Base-by-base conservation (phyloP, 768 basidiomycete species). In the Aureoboletus auriporus region DNA sequence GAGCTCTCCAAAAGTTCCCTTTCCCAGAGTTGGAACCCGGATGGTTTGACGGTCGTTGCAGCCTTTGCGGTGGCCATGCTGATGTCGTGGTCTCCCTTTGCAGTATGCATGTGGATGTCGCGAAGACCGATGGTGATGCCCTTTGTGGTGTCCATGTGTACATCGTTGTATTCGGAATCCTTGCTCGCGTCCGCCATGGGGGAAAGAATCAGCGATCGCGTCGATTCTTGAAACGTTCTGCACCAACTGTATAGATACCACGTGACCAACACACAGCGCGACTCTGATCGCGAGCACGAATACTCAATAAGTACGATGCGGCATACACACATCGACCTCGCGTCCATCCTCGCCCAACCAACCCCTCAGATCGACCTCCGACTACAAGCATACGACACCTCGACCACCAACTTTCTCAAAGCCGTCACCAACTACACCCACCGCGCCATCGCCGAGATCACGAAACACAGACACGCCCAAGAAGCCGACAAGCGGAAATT, bases 141-240 rank as follows among this genome's bases (percentile, higher is more conserved):
- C 63, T 82, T 89, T 27, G 87, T 80, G 1, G 91, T 89, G 54
- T 82, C 80, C 90, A 92, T 91, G 61, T 83, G 83, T 6, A 88
- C 71, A 62, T 91, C 87, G 46, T 66, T 72, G 56, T 70, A 68
- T 40, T 64, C 61, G 14, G 47, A 51, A 14, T 7, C 27, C 17
- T 54, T 55, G 16, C 31, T 41, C 16, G 37, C n/a, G 27, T 53
- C 49, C 12, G 43, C 37, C 58, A 62, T 63, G 49, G 45, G 5
- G 28, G 20, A 14, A 14, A 26, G 37, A 39, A 39, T 37, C 28
- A 38, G 23, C 8, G 38, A 27, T 45, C 16, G 46, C 38, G 27
- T 35, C 20, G 14, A 33, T 33, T 14, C 20, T 23, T 31, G 8
- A 33, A 10, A 33, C 33, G 39, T 23, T 23, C 20, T 6, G 39